A percentile compares a stretch with the other conserved stretches of the same genome.
Evolutionary conservation across 2,329 filamentous ascomycete species (phyloP).

Genomic region (Herpomyces periplanetae): DNA sequence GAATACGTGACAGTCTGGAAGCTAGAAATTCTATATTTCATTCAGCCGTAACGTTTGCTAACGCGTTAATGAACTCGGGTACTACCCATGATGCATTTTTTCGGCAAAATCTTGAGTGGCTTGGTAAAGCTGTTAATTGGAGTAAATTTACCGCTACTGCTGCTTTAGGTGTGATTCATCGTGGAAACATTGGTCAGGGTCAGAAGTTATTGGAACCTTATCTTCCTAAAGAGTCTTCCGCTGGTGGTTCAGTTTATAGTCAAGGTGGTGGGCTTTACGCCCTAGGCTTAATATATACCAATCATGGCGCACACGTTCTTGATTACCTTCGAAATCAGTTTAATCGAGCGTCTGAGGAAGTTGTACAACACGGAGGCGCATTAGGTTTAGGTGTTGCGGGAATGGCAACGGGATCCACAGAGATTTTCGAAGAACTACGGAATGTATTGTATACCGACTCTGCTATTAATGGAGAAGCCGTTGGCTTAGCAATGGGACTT

Average conservation of each 20-base stretch:
- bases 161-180: constrained; percentile 76
- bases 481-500: constrained; percentile 76
- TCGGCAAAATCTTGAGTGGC: constrained; percentile 83
- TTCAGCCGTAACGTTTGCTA: constrained; percentile 79
- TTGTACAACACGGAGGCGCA: constrained; percentile 83
- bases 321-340: constrained; percentile 41
- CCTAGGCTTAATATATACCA: constrained; percentile 79
- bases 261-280: constrained; percentile 86
- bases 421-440: constrained; percentile 67
- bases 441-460: constrained; percentile 66
- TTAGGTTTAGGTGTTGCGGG: constrained; percentile 79
- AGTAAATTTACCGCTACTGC: constrained; percentile 95
- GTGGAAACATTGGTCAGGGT: constrained; percentile 69
- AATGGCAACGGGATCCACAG: constrained; percentile 72
- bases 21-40: constrained; percentile 95
- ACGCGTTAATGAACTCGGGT: constrained; percentile 95
- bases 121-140: constrained; percentile 96
- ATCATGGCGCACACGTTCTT: constrained; percentile 65
- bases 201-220: constrained; percentile 81
- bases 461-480: constrained; percentile 79
- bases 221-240: constrained; percentile 32
- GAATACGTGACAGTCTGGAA: constrained; percentile 75
- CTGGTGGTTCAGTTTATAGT: constrained; percentile 63
- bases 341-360: constrained; percentile 30
- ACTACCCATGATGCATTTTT: constrained; percentile 97